Evolutionary conservation across 176 grass and related monocot genomes (phyloP), one percentile per base, ranked within the genome.

Genomic region (Hordeum vulgare): DNA sequence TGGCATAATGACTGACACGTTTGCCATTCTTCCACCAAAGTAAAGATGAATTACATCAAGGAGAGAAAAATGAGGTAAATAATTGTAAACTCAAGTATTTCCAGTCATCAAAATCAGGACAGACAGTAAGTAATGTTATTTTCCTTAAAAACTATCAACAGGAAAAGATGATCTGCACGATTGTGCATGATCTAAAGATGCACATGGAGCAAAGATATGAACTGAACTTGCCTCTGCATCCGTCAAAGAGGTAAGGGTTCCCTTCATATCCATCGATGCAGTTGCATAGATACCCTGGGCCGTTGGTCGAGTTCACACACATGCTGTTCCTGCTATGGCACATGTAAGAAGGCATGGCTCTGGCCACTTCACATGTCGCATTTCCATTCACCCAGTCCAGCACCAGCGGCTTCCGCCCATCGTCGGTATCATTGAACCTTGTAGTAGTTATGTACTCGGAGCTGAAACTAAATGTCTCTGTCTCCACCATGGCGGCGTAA

Each of bases 321-420:
- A 34, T 14, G 28, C 62, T 65, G 62, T 65, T 65, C 31, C 27
- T 14, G 62, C 28, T 6, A 28, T 17, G 7, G 62, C 62, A 65
- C 31, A 2, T 6, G 31, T 65, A 65, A 65, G 62, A 65, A 65
- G 62, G 17, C 14, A 8, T 65, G 62, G 25, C 33, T 12, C 29
- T 44, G 3, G 75, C 83, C 64, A 27, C 37, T 0, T 47, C 27
- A 1, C 83, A 85, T 35, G 65, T 12, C 18, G 11, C 26, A 36
- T 20, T 61, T 14, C 83, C 54, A 61, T 79, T 79, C 5, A 45
- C 65, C 83, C 83, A 85, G 65, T 85, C 83, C 8, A 85, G 53
- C 8, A 85, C 75, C 33, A 85, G 14, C 0, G 64, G 83, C 37
- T 36, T 53, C 20, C 20, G 17, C 1, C 74, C 83, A 37, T 45